Percentiles rank a stretch among this genome's conserved stretches.
Evolutionary conservation across 169 alveolate genomes (phyloP).

Genomic region (Eimeria necatrix): DNA sequence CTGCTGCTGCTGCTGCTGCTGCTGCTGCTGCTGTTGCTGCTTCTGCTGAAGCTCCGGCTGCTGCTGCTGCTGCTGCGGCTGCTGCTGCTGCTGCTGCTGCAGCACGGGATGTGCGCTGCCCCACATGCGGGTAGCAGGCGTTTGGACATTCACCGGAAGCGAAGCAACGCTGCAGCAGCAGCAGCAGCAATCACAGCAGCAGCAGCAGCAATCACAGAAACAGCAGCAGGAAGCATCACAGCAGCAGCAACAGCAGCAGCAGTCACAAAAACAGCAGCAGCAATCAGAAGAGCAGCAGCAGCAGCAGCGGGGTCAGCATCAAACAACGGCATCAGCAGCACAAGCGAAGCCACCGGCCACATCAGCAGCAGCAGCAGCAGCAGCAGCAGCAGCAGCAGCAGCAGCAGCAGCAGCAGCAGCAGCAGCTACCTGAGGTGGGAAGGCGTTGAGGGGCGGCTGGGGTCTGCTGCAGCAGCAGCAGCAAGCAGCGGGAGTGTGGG

Average conservation of each 20-base stretch:
- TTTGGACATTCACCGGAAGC: background rate
- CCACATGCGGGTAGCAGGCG: conserved; percentile 6
- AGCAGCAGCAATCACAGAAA: background rate
- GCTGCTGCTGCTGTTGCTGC: background rate
- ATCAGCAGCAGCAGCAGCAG: background rate
- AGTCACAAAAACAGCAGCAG: background rate
- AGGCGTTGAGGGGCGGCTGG: background rate
- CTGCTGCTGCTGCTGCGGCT: conserved; percentile 36
- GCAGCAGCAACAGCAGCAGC: background rate
- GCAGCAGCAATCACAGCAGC: no score
- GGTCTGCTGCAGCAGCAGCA: conserved; percentile 14
- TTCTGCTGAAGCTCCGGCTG: no score
- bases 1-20: conserved; percentile 11
- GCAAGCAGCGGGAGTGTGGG: background rate
- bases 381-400: background rate
- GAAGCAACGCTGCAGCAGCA: conserved; percentile 12
- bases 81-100: background rate
- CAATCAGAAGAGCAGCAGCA: background rate
- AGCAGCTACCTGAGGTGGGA: background rate
- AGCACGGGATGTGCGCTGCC: background rate
- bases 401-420: background rate
- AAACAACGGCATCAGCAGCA: background rate
- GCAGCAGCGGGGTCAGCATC: background rate
- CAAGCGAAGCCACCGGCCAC: background rate
- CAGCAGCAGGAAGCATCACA: background rate